Evolutionary conservation across 2,329 filamentous ascomycete species (phyloP).

Genomic region (Claviceps cyperi): DNA sequence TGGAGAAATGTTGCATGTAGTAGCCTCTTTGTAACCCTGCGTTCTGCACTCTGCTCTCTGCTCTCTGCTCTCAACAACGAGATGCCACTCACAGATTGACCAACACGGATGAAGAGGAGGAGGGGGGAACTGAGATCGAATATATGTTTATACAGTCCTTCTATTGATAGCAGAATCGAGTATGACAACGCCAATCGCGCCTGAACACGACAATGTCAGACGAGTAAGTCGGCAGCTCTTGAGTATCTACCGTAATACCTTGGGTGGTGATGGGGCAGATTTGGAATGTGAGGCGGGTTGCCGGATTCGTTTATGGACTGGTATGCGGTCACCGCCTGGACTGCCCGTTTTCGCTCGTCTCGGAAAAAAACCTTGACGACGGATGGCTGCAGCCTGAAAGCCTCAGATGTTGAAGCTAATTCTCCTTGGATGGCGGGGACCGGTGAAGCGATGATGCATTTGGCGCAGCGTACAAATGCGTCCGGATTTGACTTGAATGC

Average conservation of each 20-base stretch:
- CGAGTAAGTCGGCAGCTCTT: not conserved
- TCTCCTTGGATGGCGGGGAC: not conserved
- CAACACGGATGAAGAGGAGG: too few species aligned
- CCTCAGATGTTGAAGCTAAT: not conserved
- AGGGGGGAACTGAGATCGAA: not conserved
- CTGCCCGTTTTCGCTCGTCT: slow-evolving; percentile 4
- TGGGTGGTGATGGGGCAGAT: not conserved
- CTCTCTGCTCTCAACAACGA: not conserved
- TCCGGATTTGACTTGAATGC: not conserved
- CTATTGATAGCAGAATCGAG: not conserved
- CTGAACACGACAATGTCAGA: slow-evolving; percentile 3
- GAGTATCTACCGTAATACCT: not conserved
- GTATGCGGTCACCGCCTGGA: slow-evolving; percentile 4
- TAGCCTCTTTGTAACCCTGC: too few species aligned
- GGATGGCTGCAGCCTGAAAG: not conserved
- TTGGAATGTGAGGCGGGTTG: slow-evolving; percentile 4
- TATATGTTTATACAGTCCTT: slow-evolving; percentile 2
- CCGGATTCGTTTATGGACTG: slow-evolving; percentile 5
- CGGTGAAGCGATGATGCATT: not conserved
- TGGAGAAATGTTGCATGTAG: too few species aligned
- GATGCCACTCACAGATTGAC: not conserved
- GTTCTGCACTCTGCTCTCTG: too few species aligned
- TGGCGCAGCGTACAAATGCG: not conserved
- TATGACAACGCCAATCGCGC: not conserved
- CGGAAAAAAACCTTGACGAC: not conserved